These are phyloP conservation scores for Coccinonectria pachysandricola DNA, from an alignment of 2,329 filamentous ascomycete genomes.

Conservation along the genomic window DNA sequence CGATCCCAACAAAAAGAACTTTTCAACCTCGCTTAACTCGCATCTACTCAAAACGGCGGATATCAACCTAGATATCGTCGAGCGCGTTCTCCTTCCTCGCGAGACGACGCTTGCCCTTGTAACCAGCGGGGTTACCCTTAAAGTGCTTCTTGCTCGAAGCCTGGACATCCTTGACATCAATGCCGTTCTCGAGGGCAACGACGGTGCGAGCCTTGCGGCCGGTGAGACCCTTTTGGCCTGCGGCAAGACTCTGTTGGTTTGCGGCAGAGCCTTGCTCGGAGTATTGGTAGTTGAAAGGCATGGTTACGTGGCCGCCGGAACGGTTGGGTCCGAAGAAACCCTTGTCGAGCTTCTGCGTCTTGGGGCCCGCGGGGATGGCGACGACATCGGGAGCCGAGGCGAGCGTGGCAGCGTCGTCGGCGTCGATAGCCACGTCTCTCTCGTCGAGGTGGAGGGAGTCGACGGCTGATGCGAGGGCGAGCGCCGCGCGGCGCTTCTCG, in stretches of 20 bases:
- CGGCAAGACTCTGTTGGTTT: no score
- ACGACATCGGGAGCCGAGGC: constrained; percentile 37
- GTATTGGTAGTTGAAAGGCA: constrained; percentile 87
- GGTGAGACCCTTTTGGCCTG: constrained; percentile 68
- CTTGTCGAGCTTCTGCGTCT: constrained; percentile 71
- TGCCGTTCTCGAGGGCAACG: constrained; percentile 70
- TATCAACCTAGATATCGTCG: constrained; percentile 21
- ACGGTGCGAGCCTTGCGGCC: constrained; percentile 76
- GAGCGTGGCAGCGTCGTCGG: constrained; percentile 21
- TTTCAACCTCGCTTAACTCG: no score
- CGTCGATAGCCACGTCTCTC: constrained; percentile 21
- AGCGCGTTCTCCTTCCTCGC: constrained; percentile 8
- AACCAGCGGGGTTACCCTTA: constrained; percentile 60
- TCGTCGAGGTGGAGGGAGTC: constrained; percentile 33
- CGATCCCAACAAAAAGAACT: no score
- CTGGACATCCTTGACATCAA: constrained; percentile 71
- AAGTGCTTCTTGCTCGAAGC: constrained; percentile 82
- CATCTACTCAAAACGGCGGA: no score
- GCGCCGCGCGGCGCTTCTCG: constrained; percentile 61
- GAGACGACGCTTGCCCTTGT: constrained; percentile 37
- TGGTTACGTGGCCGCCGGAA: constrained; percentile 55
- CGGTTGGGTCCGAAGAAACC: constrained; percentile 71
- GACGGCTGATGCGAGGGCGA: constrained; percentile 44
- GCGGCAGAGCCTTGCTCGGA: constrained; percentile 58
- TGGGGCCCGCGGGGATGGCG: constrained; percentile 50